A percentile compares a stretch with the other conserved stretches of the same genome.
These are phyloP conservation scores for Kluyveromyces aestuarii DNA, from an alignment of 805 yeast genomes.

Conservation along the genomic window DNA sequence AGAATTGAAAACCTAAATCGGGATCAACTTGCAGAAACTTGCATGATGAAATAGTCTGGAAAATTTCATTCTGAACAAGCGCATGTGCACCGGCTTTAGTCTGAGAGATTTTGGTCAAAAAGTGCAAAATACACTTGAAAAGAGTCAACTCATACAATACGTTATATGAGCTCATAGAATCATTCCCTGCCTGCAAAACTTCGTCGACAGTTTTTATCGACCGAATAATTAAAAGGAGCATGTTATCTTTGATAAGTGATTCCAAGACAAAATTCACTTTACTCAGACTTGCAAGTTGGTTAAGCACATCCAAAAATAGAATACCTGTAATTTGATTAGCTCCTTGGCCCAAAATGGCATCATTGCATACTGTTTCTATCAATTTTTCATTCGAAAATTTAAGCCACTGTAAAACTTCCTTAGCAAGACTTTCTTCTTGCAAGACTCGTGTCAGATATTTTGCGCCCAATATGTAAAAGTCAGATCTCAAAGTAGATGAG, in stretches of 20 bases:
- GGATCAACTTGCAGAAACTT: slow-evolving; percentile 61
- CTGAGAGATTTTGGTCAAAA: slow-evolving; percentile 68
- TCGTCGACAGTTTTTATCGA: slow-evolving; percentile 65
- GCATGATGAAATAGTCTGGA: slow-evolving; percentile 49
- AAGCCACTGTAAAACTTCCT: slow-evolving; percentile 44
- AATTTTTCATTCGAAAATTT: slow-evolving; percentile 52
- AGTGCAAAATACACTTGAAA: slow-evolving; percentile 59
- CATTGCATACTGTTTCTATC: slow-evolving; percentile 60
- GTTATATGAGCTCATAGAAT: slow-evolving; percentile 39
- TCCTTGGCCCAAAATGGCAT: slow-evolving; percentile 74
- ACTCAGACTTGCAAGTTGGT: slow-evolving; percentile 44
- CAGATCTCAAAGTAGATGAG: slow-evolving; percentile 65
- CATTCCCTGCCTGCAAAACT: slow-evolving; percentile 34
- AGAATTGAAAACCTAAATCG: slow-evolving; percentile 59
- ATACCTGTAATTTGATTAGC: slow-evolving; percentile 66
- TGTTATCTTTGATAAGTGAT: slow-evolving; percentile 53
- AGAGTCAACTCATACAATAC: slow-evolving; percentile 68
- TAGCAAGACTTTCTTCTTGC: slow-evolving; percentile 33
- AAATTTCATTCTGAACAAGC: slow-evolving; percentile 63
- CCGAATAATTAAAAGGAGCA: slow-evolving; percentile 54
- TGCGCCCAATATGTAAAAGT: slow-evolving; percentile 65
- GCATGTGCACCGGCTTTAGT: slow-evolving; percentile 70
- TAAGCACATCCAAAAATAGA: slow-evolving; percentile 59
- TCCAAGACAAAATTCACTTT: slow-evolving; percentile 51
- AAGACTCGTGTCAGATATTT: slow-evolving; percentile 49